These are phyloP conservation scores for Amphirosellinia nigrospora DNA, from an alignment of 495 filamentous ascomycete species.

Conservation along the genomic window DNA sequence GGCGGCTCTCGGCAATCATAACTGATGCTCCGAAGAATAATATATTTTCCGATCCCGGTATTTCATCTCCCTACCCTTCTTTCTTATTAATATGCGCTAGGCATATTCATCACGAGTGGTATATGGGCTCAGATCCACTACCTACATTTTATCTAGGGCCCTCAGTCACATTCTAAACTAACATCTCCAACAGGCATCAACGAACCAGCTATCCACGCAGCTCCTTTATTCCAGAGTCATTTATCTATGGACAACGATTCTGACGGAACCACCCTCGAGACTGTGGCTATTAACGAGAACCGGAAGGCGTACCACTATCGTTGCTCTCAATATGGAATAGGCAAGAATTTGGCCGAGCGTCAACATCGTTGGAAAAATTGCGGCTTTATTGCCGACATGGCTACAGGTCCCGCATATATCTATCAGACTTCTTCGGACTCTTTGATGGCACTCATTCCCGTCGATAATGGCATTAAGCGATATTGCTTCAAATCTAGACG, in stretches of 20 bases:
- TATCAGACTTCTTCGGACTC: conserved; percentile 11
- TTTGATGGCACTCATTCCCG: conserved; percentile 27
- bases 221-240: conserved; percentile 27
- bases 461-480: background rate
- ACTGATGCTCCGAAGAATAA: background rate
- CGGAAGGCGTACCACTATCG: conserved; percentile 27
- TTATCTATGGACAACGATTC: background rate
- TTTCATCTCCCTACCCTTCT: background rate
- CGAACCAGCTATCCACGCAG: conserved; percentile 8
- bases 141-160: background rate
- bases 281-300: conserved; percentile 9
- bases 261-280: conserved; percentile 22
- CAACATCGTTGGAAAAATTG: conserved; percentile 11
- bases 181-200: background rate
- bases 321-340: conserved; percentile 5
- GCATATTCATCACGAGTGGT: background rate
- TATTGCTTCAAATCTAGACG: conserved; percentile 13
- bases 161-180: background rate
- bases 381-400: conserved; percentile 13
- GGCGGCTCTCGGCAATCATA: conserved; percentile 23
- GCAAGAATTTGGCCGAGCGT: background rate
- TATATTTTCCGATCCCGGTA: conserved; percentile 2
- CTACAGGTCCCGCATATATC: conserved; percentile 28
- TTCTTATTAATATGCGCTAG: background rate
- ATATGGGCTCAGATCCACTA: background rate